Evolutionary conservation across 257 asterid species (phyloP), one percentile per base, ranked within the genome.

Genomic region (Coffea canephora): DNA sequence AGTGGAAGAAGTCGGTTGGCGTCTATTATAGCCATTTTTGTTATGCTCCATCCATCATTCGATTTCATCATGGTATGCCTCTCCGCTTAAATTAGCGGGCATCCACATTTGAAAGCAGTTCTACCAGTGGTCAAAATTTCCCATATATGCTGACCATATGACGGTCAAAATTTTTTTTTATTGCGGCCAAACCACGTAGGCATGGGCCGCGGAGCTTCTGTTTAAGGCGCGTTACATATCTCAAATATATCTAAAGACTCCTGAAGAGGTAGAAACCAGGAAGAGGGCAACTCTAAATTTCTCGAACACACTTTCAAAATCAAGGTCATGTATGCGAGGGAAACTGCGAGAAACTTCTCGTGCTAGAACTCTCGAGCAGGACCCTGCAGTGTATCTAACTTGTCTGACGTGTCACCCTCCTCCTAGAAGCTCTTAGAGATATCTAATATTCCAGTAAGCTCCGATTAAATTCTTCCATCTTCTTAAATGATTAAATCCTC

Each of bases 301-400:
- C 75, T 71, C 16, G 75, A 71, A 71, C 57, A 21, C 39, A 16
- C 74, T 41, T 48, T 14, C 54, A 19, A 11, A 41, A 45, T 69
- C 73, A 39, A 23, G 50, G 0, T 16, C 31, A 18, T 6, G 74
- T 71, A 16, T 23, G 55, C 8, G 34, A 1, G 45, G 34, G 75
- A 71, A 71, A 46, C 75, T 34, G 39, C 75, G n/a, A 46, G 75
- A 71, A 71, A 46, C 55, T 71, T 71, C 75, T 71, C 2, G 10
- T 23, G 59, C 75, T n/a, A n/a, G 39, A 8, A 27, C 16, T 25
- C 25, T 64, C 10, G 16, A 27, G 39, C 0, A 8, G 19, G 34
- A n/a, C 34, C 8, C 34, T 8, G 23, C 3, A 8, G 14, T 8
- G 68, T 62, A 23, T 62, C 25, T 39, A 25, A 64, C 39, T 10